Percentiles rank a stretch among this genome's conserved stretches.
phyloP scores from a whole-genome alignment of 495 filamentous ascomycete species.

The Xylaria palmicola region DNA sequence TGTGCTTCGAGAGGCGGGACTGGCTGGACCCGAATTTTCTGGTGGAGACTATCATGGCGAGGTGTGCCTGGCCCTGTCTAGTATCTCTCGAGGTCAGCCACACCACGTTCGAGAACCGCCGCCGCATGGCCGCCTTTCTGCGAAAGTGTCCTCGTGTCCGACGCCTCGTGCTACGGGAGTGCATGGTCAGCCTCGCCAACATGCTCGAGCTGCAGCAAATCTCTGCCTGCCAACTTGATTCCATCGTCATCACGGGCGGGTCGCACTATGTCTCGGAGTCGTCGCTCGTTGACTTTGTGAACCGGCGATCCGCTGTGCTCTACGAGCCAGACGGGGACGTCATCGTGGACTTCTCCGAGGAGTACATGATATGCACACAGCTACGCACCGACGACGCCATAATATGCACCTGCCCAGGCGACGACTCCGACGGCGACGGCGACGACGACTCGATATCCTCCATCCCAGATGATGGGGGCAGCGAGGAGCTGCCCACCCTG shows the following conservation, averaged over 20 bases:
- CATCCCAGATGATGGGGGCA: not conserved
- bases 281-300: not conserved
- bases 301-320: not conserved
- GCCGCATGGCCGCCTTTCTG: not conserved
- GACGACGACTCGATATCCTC: not conserved
- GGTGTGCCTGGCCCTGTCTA: not conserved
- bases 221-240: not conserved
- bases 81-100: not conserved
- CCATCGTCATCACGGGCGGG: not conserved
- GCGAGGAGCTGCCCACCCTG: too few species aligned
- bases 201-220: not conserved
- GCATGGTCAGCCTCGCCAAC: not conserved
- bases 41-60: not conserved
- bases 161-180: not conserved
- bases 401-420: too few species aligned
- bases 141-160: not conserved
- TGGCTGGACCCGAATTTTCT: not conserved
- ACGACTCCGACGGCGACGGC: too few species aligned
- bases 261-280: not conserved
- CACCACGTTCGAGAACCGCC: too few species aligned
- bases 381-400: too few species aligned
- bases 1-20: not conserved
- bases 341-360: rapidly evolving
- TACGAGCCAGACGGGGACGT: not conserved
- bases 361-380: not conserved